Evolutionary conservation across 345 rosid species (phyloP).

Genomic region (Gynandropsis gynandra): DNA sequence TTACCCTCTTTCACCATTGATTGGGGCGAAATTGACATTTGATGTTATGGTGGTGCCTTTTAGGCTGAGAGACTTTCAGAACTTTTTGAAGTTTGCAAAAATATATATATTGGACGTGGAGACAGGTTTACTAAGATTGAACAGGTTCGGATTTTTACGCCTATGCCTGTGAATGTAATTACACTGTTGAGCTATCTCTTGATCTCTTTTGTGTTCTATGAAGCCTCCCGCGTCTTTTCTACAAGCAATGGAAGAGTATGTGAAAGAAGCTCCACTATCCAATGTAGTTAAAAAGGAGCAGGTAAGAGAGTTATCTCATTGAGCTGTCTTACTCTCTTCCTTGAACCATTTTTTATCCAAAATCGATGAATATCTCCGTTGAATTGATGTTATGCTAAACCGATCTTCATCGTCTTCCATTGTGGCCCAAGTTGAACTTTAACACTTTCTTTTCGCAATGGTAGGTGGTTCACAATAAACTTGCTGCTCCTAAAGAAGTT

Average conservation of each 20-base stretch:
- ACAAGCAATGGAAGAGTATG: constrained; percentile 95
- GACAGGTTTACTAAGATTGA: constrained; percentile 67
- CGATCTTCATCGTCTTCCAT: background rate
- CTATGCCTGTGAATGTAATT: no score
- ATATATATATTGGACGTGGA: constrained; percentile 60
- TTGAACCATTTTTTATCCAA: background rate
- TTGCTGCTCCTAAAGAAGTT: constrained; percentile 61
- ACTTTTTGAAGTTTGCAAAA: constrained; percentile 71
- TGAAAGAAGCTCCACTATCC: constrained; percentile 67
- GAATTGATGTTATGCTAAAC: background rate
- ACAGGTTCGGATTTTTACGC: constrained; percentile 39
- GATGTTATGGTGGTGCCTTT: background rate
- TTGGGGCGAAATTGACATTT: background rate
- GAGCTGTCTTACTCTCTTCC: background rate
- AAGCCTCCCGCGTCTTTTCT: constrained; percentile 83
- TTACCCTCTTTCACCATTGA: background rate
- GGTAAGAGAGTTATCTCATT: constrained; percentile 34
- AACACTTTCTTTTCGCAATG: background rate
- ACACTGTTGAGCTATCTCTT: no score
- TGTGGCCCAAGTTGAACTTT: constrained; percentile 2
- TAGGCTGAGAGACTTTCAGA: constrained; percentile 87
- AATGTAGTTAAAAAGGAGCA: constrained; percentile 63
- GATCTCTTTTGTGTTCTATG: no score
- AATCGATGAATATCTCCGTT: background rate
- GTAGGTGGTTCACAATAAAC: constrained; percentile 38